Conservation (phyloP, 768 basidiomycete species). For the Tylopilus balloui region DNA sequence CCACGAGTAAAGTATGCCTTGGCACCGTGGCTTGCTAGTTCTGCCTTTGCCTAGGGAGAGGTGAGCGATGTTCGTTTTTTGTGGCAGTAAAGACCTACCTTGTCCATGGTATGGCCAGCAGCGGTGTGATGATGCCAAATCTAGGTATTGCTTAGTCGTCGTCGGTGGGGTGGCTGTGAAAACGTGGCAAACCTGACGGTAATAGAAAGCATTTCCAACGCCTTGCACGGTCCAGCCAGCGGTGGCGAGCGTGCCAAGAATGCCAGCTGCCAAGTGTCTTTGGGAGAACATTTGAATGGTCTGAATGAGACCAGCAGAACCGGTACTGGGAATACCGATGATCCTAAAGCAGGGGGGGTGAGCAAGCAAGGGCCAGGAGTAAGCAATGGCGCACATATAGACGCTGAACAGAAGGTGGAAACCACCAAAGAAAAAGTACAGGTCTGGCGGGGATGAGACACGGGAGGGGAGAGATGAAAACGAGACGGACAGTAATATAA, state of each 20-base stretch:
- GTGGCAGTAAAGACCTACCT: conserved; percentile 43
- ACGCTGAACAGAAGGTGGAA: conserved; percentile 91
- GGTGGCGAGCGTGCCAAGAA: conserved; percentile 77
- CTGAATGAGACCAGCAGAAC: conserved; percentile 92
- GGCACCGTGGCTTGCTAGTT: conserved; percentile 79
- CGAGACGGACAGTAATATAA: conserved; percentile 79
- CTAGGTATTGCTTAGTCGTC: conserved; percentile 34
- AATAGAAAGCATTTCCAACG: conserved; percentile 74
- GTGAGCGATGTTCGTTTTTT: conserved; percentile 4
- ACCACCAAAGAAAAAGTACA: conserved; percentile 95
- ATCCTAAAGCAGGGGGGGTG: conserved; percentile 55
- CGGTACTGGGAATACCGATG: conserved; percentile 93
- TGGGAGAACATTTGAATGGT: conserved; percentile 76
- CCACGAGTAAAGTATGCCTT: conserved; percentile 86
- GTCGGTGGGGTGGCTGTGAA: conserved; percentile 9
- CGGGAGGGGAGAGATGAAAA: conserved; percentile 12
- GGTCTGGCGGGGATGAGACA: conserved; percentile 47
- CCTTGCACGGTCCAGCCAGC: conserved; percentile 88
- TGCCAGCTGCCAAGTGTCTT: conserved; percentile 71
- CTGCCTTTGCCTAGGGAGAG: conserved; percentile 64
- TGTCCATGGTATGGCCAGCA: conserved; percentile 84
- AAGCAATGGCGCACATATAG: conserved; percentile 65
- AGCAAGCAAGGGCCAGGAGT: conserved; percentile 9
- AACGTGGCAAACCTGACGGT: conserved; percentile 55
- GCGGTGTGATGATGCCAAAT: conserved; percentile 76